Conservation (phyloP, 2,329 filamentous ascomycete species). For the Aspergillaceae sp. region DNA sequence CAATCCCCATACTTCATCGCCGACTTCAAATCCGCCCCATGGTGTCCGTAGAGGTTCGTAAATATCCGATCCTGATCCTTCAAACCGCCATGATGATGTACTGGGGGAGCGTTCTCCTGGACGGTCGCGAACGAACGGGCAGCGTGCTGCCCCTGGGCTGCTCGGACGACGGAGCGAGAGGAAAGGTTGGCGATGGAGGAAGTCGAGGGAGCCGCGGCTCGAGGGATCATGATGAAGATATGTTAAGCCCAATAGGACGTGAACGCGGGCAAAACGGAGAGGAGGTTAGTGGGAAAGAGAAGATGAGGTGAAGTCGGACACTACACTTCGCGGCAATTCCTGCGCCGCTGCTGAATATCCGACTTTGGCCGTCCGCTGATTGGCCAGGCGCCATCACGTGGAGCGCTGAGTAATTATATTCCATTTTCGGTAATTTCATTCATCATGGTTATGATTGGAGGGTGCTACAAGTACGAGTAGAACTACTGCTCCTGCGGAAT, state of each 20-base stretch:
- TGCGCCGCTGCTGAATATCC: slow-evolving; percentile 32
- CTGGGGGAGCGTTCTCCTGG: slow-evolving; percentile 54
- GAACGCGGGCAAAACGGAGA: slow-evolving; percentile 7
- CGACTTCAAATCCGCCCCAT: slow-evolving; percentile 81
- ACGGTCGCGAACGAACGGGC: slow-evolving; percentile 70
- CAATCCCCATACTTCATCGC: slow-evolving; percentile 98
- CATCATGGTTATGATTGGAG: not conserved
- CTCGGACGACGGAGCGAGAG: slow-evolving; percentile 31
- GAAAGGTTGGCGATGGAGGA: slow-evolving; percentile 33
- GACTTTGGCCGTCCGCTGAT: slow-evolving; percentile 29
- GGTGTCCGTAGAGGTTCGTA: slow-evolving; percentile 94
- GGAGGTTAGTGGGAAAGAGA: slow-evolving; percentile 15
- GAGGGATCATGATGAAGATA: slow-evolving; percentile 36
- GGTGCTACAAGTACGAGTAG: not conserved
- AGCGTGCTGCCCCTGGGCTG: slow-evolving; percentile 23
- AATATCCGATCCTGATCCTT: slow-evolving; percentile 98
- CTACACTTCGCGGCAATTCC: slow-evolving; percentile 21
- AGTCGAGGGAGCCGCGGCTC: slow-evolving; percentile 37
- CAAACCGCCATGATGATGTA: slow-evolving; percentile 71
- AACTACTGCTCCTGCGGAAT: slow-evolving; percentile 20
- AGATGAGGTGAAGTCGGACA: slow-evolving; percentile 10
- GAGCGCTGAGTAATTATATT: slow-evolving; percentile 1
- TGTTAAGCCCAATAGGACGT: slow-evolving; percentile 25
- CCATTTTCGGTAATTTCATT: not conserved
- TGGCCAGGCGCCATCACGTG: slow-evolving; percentile 26